A percentile compares a stretch with the other conserved stretches of the same genome.
These are phyloP conservation scores for Backusella tarrabulga DNA, from an alignment of 192 early-diverging fungal species.

Conservation along the genomic window DNA sequence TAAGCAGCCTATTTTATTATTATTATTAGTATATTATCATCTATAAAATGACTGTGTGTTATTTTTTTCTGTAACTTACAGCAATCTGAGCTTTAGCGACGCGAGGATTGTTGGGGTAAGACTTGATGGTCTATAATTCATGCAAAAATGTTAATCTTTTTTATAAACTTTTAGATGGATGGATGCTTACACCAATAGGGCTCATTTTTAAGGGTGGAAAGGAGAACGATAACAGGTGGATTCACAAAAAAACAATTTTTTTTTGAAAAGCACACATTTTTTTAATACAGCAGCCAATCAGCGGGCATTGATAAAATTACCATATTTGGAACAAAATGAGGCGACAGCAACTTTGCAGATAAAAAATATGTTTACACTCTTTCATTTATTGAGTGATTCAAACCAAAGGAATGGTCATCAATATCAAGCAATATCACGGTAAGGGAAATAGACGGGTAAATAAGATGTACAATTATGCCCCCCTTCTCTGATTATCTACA, in stretches of 20 bases:
- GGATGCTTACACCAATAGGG: slow-evolving; percentile 16
- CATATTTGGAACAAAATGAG: no score
- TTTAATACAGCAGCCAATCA: no score
- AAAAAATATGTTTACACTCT: no score
- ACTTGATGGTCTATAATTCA: slow-evolving; percentile 46
- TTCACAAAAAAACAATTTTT: neutral
- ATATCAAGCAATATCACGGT: no score
- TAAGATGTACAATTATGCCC: neutral
- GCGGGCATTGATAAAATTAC: no score
- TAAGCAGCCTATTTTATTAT: slow-evolving; percentile 59
- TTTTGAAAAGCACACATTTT: neutral
- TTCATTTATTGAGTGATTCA: no score
- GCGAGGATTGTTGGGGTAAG: slow-evolving; percentile 73
- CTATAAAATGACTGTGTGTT: neutral
- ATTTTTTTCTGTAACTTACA: slow-evolving; percentile 10
- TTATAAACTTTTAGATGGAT: neutral
- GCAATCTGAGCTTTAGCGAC: slow-evolving; percentile 62
- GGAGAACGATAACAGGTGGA: neutral
- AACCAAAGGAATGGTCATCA: no score
- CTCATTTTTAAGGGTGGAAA: neutral
- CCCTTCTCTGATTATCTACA: neutral
- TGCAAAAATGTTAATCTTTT: neutral
- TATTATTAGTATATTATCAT: neutral
- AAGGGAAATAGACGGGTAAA: no score
- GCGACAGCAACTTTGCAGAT: no score